Evolutionary conservation across 129 eudicot species (phyloP).

Genomic region (Deinandra increscens): DNA sequence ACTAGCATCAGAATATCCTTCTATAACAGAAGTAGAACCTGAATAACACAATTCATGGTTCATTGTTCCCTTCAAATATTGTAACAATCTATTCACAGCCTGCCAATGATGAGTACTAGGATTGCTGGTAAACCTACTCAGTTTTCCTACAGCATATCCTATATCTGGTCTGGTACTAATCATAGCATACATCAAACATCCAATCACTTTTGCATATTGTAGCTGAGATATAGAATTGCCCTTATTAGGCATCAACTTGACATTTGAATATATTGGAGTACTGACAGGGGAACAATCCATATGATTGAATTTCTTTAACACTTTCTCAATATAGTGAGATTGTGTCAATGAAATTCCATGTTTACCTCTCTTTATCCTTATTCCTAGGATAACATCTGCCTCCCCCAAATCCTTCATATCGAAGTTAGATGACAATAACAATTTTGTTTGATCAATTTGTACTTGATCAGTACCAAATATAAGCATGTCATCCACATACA

Average conservation of each 20-base stretch:
- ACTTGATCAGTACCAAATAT: no score
- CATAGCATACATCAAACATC: not conserved
- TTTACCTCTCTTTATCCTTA: not conserved
- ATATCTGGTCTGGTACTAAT: not conserved
- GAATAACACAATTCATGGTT: not conserved
- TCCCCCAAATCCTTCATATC: no score
- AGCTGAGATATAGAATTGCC: not conserved
- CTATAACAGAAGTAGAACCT: not conserved
- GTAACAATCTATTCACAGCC: no score
- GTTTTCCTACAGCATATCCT: not conserved
- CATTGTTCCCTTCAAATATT: not conserved
- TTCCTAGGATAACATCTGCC: not conserved
- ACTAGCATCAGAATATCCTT: not conserved
- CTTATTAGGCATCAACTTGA: not conserved
- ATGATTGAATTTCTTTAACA: not conserved
- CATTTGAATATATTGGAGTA: not conserved
- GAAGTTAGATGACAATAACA: no score
- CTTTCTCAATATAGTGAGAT: not conserved
- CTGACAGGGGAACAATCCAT: not conserved
- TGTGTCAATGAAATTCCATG: no score
- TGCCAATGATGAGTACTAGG: not conserved
- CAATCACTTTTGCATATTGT: not conserved
- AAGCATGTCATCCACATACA: no score
- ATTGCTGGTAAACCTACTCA: not conserved
- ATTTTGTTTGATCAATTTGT: no score